These are phyloP conservation scores for Karstenula rhodostoma DNA, from an alignment of 2,329 filamentous ascomycete genomes.

Conservation along the genomic window DNA sequence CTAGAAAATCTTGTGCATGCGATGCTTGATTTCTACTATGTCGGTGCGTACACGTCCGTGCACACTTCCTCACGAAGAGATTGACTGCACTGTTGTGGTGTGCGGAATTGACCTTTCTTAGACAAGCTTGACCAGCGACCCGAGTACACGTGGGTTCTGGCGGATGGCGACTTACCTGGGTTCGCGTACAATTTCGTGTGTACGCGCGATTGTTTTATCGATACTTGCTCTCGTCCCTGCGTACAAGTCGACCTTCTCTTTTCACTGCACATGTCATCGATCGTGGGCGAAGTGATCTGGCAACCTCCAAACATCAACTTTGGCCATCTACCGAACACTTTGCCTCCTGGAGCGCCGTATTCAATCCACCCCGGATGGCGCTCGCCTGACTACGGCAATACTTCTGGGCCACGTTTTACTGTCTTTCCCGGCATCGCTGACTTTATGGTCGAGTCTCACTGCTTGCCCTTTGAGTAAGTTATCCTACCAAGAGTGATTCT, in stretches of 20 bases:
- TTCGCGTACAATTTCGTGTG: slow-evolving; percentile 44
- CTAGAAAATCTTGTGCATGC: slow-evolving; percentile 30
- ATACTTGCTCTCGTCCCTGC: slow-evolving; percentile 21
- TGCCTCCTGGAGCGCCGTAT: background rate
- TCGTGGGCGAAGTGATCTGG: slow-evolving; percentile 5
- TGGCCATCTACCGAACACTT: background rate
- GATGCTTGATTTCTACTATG: slow-evolving; percentile 35
- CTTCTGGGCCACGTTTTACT: background rate
- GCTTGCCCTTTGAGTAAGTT: slow-evolving; percentile 3
- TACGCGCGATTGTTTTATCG: slow-evolving; percentile 43
- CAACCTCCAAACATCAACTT: slow-evolving; percentile 6
- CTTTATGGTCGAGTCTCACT: slow-evolving; percentile 10
- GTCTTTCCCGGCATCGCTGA: slow-evolving; percentile 13
- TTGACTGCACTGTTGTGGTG: background rate
- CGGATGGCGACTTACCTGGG: slow-evolving; percentile 31
- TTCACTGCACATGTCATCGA: background rate
- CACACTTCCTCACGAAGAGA: background rate
- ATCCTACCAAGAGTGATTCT: background rate
- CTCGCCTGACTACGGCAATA: background rate
- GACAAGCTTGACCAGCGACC: background rate
- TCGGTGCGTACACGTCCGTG: slow-evolving; percentile 19
- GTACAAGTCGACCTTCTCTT: slow-evolving; percentile 23
- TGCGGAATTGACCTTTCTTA: background rate
- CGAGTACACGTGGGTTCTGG: slow-evolving; percentile 33
- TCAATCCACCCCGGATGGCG: background rate